These are phyloP conservation scores for Tubosaeta sp. DNA, from an alignment of 768 basidiomycete species.

Conservation along the genomic window DNA sequence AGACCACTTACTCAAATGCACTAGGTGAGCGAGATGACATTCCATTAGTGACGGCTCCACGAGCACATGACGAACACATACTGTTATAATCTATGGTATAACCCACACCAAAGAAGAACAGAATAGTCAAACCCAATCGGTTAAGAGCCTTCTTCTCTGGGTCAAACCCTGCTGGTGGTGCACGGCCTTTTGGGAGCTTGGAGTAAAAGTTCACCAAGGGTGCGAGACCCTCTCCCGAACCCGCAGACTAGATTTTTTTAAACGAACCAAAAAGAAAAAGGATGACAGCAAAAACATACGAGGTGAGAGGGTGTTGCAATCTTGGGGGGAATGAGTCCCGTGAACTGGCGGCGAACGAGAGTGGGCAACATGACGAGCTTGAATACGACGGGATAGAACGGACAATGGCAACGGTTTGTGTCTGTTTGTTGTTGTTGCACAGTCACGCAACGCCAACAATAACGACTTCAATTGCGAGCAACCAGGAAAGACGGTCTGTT, in stretches of 20 bases:
- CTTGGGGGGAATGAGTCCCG: slow-evolving; percentile 88
- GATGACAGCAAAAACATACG: slow-evolving; percentile 37
- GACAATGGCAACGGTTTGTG: slow-evolving; percentile 4
- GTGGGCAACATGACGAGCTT: slow-evolving; percentile 68
- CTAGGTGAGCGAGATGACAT: slow-evolving; percentile 34
- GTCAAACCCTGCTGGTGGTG: slow-evolving; percentile 56
- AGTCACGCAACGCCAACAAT: too few relatives aligned
- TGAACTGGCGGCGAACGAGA: slow-evolving; percentile 80
- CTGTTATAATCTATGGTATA: slow-evolving; percentile 91
- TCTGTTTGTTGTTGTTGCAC: slow-evolving; percentile 18
- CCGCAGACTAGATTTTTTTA: slow-evolving; percentile 57
- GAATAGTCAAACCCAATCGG: slow-evolving; percentile 56
- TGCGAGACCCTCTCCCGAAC: slow-evolving; percentile 73
- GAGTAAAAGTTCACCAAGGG: slow-evolving; percentile 95
- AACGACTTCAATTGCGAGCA: too few relatives aligned
- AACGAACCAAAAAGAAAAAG: slow-evolving; percentile 8
- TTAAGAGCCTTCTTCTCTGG: slow-evolving; percentile 74
- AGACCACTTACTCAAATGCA: slow-evolving; percentile 73
- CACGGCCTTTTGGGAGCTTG: slow-evolving; percentile 88
- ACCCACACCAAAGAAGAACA: slow-evolving; percentile 53
- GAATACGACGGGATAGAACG: slow-evolving; percentile 19
- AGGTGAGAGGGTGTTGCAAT: slow-evolving; percentile 88
- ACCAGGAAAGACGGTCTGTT: slow-evolving; percentile 11
- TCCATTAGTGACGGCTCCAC: slow-evolving; percentile 7
- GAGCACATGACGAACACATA: slow-evolving; percentile 40